phyloP scores from a whole-genome alignment of 1,139 yeast species.

The Kodamaea fungicola region DNA sequence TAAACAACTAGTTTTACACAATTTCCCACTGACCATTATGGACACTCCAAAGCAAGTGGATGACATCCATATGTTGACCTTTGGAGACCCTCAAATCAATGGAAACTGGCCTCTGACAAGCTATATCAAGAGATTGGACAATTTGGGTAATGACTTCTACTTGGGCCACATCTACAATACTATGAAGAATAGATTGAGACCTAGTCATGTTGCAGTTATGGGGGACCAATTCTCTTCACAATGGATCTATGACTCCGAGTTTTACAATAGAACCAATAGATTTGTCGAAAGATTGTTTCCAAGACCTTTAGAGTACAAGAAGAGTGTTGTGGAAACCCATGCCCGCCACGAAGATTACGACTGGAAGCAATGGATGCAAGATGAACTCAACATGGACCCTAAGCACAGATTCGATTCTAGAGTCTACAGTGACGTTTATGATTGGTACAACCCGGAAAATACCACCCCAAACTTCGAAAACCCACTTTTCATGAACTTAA shows the following conservation, averaged over 20 bases:
- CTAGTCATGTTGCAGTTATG: slow-evolving; percentile 82
- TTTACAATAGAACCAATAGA: slow-evolving; percentile 70
- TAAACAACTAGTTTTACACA: slow-evolving; percentile 18
- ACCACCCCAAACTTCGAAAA: slow-evolving; percentile 32
- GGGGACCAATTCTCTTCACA: slow-evolving; percentile 95
- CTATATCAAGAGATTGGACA: slow-evolving; percentile 74
- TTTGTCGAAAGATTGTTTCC: slow-evolving; percentile 65
- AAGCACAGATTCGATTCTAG: slow-evolving; percentile 44
- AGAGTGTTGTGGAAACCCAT: slow-evolving; percentile 45
- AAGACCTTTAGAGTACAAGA: slow-evolving; percentile 47
- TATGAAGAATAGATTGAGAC: slow-evolving; percentile 60
- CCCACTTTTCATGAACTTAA: slow-evolving; percentile 71
- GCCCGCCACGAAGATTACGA: slow-evolving; percentile 48
- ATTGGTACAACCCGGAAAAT: slow-evolving; percentile 52
- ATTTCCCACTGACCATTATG: slow-evolving; percentile 23
- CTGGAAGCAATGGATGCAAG: slow-evolving; percentile 48
- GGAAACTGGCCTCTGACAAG: slow-evolving; percentile 75
- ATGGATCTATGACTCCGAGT: slow-evolving; percentile 89
- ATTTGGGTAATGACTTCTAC: slow-evolving; percentile 83
- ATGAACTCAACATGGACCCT: slow-evolving; percentile 39
- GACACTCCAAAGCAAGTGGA: slow-evolving; percentile 17
- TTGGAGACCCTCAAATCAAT: slow-evolving; percentile 96
- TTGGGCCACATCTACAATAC: slow-evolving; percentile 75
- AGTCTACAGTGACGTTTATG: slow-evolving; percentile 57
- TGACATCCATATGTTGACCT: slow-evolving; percentile 67